Evolutionary conservation across 257 asterid genomes (phyloP), one percentile per base, ranked within the genome.

Genomic region (Solanum bulbocastanum): DNA sequence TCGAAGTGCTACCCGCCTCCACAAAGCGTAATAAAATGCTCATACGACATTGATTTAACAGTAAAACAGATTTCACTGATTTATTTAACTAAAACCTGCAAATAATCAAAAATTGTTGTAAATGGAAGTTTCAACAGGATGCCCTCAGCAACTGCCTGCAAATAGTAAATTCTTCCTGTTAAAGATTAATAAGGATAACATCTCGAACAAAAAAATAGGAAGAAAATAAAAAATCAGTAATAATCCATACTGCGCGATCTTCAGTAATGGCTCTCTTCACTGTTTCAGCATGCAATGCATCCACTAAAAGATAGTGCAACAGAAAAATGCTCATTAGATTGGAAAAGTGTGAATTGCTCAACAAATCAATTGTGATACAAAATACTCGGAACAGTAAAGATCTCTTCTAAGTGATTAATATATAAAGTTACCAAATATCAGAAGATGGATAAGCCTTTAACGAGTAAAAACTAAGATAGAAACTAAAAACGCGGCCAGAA

Each of bases 81-180:
- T 23, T 23, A 39, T 39, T 25, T 8, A 78, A 78, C 22, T 8
- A 72, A 88, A 89, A 96, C 98, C 99, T 97, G 98, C 87, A 94
- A 95, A 91, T 97, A 95, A 92, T 97, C 99, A 11, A 97, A 97
- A 56, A 97, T 96, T 68, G 99, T 96, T 9, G 98, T 96, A 40
- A 93, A 96, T 32, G 98, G 94, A 90, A 97, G 94, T 92, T 97
- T 97, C 93, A 97, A 86, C 90, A 96, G 93, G 90, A 46, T 58
- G 89, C 98, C 99, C 78, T 89, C 89, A 15, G 83, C 89, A 83
- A 92, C 90, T 27, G 96, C 98, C 99, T 97, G 98, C 92, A 89
- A 91, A 69, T 58, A 85, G 75, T 3, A 83, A 83, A 44, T 82
- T 25, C n/a, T 78, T 25, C 1, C 14, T 2, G n/a, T 14, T 27